Evolutionary conservation across 345 rosid genomes (phyloP), one percentile per base, ranked within the genome.

Genomic region (Arabidopsis suecica): DNA sequence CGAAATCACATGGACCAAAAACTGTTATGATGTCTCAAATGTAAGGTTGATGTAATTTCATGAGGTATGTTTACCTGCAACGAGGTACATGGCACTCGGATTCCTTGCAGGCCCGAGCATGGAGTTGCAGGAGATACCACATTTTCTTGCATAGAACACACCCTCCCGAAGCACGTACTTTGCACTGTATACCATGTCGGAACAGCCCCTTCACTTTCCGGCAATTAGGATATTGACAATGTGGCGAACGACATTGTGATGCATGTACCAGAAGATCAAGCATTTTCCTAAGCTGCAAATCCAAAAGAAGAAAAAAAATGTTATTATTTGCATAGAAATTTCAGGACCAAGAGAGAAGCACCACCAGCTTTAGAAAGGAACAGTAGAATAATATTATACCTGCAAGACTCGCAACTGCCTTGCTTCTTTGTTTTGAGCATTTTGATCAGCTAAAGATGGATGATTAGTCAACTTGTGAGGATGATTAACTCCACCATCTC

Each of bases 81-180:
- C 98, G 99, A 18, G 99, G 98, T 32, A 96, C 99, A 14, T 90
- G 89, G 88, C 99, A 96, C 62, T 88, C 86, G 1, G 99, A 88
- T 80, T 93, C 98, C 82, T 93, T 93, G 89, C 99, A 96, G 41
- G 99, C 98, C 63, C 99, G 93, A 57, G 99, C 94, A 82, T 96
- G 99, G 69, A 96, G 96, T 86, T 93, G 98, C 56, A 96, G 86
- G 69, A 96, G 96, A 86, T 96, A 88, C 99, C 99, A 96, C 99
- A 96, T 96, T 80, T 85, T 89, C 84, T 96, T 93, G 75, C 98
- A 96, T 48, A 93, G 86, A 76, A 86, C 86, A 79, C 99, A 96
- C 49, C 99, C 99, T 64, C 98, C 96, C 38, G 99, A 91, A 42
- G 93, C 96, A 61, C 99, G 99, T 53, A 63, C 85, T 81, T 79